Base-by-base conservation (phyloP, 257 asterid genomes). In the Leonotis leonurus region DNA sequence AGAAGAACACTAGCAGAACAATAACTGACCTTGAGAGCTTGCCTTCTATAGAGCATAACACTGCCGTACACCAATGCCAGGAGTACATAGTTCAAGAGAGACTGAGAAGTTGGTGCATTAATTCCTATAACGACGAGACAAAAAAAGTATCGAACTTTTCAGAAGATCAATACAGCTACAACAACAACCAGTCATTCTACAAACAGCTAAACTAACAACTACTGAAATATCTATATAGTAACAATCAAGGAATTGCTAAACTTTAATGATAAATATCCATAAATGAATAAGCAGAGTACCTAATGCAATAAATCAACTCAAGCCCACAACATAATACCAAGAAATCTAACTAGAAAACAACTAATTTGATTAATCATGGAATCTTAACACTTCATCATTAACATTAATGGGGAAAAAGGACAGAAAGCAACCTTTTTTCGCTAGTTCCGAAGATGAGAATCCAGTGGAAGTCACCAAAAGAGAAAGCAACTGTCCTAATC, bases 21-120 rank as follows among this genome's bases (percentile, higher is more conserved):
- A 68, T 22, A 16, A 43, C 85, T 72, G 56, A 89, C 99, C 99
- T 92, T 92, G 75, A 92, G 83, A 17, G 88, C 69, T 50, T 87
- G 68, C 76, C 86, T 60, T 77, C 97, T 71, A 71, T 72, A 85
- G 53, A 89, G 70, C 96, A 89, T 75, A 68, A 79, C 60, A 69
- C 84, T 75, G 59, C 99, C 99, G 70, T 89, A 89, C 54, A 82
- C 74, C 71, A 89, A 75, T 16, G 94, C 91, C 86, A 93, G 77
- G n/a, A 87, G 73, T 26, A 81, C 84, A 77, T 93, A 93, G 75
- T 93, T 93, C 52, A 93, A 64, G 69, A 93, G 87, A 44, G 99
- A 93, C 86, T 93, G 99, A 35, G 99, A 89, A 32, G 99, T 93
- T 29, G 99, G 95, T 68, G 96, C 97, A 74, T 89, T 93, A 27